Evolutionary conservation across 2,329 filamentous ascomycete species (phyloP), one percentile per base, ranked within the genome.

Genomic region (Endoconidiophora polonica): DNA sequence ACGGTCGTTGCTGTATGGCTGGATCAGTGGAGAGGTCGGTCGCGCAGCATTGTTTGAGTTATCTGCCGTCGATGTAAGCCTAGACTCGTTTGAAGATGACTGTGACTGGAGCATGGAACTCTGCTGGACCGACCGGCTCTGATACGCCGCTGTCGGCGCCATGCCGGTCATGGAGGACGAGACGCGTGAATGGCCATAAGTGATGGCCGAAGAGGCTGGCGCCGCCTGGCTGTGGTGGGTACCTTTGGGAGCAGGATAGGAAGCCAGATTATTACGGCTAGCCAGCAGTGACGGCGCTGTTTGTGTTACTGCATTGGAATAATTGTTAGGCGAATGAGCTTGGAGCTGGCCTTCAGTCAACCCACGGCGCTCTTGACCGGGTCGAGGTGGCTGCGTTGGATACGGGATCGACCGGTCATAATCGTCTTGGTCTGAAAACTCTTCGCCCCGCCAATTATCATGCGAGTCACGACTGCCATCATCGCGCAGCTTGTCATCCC

Each of bases 401-500:
- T 48, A 45, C 5, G 43, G 29, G 22, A 46, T 42, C n/a, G 42
- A 40, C 10, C 37, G 41, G 12, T 50, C 49, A 16, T 46, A 52
- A 29, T 44, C 44, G 36, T 53, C 48, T 18, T 50, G 39, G 14
- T 44, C 14, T 12, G 37, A 33, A 12, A 33, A 50, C 16, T 47
- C 29, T 29, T 52, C 45, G 24, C 50, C 48, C n/a, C 44, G 44
- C 38, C 24, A 50, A 16, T 40, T 39, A 12, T 41, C 47, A 37
- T 39, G 29, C 12, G 18, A 24, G n/a, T 49, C 33, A 12, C 23
- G 18, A 10, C 23, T 36, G 20, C 63, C 61, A 24, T 63, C 58
- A 4, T 59, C 58, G 26, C 58, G 55, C 1, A 53, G 55, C 3
- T 62, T 60, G 5, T 68, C 66, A 1, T 68, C 68, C 16, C 68